phyloP scores from a whole-genome alignment of 106 monocot species.

The Gastrodia elata region DNA sequence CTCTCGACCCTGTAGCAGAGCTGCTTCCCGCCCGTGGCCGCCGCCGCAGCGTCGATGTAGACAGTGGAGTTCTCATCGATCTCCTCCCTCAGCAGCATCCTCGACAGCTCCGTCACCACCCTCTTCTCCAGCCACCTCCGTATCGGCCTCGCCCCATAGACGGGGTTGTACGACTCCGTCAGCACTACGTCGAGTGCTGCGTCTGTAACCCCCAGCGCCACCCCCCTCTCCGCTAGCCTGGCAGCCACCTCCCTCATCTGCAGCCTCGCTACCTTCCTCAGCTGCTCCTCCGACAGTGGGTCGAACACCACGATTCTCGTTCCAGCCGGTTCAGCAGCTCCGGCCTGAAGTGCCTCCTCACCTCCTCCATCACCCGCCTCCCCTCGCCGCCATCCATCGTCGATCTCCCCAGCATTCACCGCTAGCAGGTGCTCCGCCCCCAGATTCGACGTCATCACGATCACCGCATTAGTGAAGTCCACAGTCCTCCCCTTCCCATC shows the following conservation, averaged over 20 bases:
- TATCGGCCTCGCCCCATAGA: conserved; percentile 64
- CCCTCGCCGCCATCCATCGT: conserved; percentile 40
- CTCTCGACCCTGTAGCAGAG: conserved; percentile 44
- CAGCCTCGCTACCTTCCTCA: conserved; percentile 52
- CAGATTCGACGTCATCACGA: conserved; percentile 78
- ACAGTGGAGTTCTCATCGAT: conserved; percentile 61
- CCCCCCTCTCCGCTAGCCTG: conserved; percentile 49
- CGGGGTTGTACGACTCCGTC: conserved; percentile 55
- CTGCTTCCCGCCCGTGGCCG: conserved; percentile 28
- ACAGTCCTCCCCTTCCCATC: conserved; percentile 75
- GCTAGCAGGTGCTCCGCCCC: conserved; percentile 67
- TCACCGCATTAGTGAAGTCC: conserved; percentile 57
- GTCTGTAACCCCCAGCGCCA: conserved; percentile 54
- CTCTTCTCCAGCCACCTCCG: conserved; percentile 80
- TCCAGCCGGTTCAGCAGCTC: conserved; percentile 61
- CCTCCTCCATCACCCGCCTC: conserved; percentile 55
- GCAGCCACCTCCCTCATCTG: conserved; percentile 66
- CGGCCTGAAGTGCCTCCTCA: conserved; percentile 54
- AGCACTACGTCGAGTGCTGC: conserved; percentile 52
- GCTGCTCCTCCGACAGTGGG: conserved; percentile 63
- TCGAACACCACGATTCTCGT: conserved; percentile 73
- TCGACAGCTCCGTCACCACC: conserved; percentile 66
- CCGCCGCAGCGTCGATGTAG: conserved; percentile 38
- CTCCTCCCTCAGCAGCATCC: conserved; percentile 63
- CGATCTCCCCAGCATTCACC: conserved; percentile 35